phyloP scores from a whole-genome alignment of 2,329 filamentous ascomycete genomes.

The Sclerotinia minor region DNA sequence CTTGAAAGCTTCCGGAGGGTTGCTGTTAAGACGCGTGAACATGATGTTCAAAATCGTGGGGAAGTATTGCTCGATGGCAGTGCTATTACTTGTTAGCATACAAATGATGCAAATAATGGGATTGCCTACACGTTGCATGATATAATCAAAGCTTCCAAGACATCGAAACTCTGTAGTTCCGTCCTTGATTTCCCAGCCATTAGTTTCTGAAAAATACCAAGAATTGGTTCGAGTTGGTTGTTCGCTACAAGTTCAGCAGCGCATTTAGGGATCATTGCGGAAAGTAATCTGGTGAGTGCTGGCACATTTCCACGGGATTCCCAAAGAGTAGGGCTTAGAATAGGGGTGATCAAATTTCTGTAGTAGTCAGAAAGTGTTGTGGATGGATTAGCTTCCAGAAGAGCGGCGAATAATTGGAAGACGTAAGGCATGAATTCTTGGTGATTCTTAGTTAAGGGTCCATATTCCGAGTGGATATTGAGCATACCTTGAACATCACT shows the following conservation, averaged over 20 bases:
- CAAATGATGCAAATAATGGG: background rate
- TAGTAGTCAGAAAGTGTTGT: constrained; percentile 80
- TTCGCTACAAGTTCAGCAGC: constrained; percentile 70
- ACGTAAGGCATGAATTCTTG: constrained; percentile 93
- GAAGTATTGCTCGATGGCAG: constrained; percentile 58
- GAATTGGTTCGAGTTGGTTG: constrained; percentile 80
- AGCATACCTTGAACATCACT: constrained; percentile 74
- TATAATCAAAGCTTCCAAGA: constrained; percentile 77
- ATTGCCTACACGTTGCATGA: constrained; percentile 67
- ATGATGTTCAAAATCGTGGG: constrained; percentile 73
- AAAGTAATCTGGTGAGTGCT: constrained; percentile 80
- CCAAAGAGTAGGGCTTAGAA: constrained; percentile 83
- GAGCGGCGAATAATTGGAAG: constrained; percentile 89
- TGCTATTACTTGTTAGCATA: constrained; percentile 46
- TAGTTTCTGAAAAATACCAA: constrained; percentile 96
- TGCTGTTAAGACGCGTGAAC: constrained; percentile 66
- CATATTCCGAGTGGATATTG: background rate
- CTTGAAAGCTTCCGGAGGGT: constrained; percentile 74
- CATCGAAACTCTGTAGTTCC: constrained; percentile 83
- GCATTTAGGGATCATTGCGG: constrained; percentile 79
- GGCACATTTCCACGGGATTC: constrained; percentile 91
- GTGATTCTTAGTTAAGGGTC: constrained; percentile 40
- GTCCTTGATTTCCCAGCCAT: constrained; percentile 61
- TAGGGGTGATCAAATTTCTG: constrained; percentile 72
- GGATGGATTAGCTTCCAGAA: constrained; percentile 82